Conservation (phyloP, 345 rosid species). For the Eucalyptus coolabah region DNA sequence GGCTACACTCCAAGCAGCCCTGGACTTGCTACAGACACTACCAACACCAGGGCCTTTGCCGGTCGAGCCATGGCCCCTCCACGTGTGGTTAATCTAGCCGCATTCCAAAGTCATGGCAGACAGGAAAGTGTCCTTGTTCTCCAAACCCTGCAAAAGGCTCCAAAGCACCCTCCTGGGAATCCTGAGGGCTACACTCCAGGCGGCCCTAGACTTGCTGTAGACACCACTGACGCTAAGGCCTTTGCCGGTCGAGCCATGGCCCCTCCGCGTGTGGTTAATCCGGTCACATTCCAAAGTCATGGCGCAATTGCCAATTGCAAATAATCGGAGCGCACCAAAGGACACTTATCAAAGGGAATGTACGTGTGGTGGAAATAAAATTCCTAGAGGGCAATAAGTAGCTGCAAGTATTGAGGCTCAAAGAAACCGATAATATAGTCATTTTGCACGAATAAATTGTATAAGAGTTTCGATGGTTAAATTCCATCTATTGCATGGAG, state of each 20-base stretch:
- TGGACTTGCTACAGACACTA: neutral
- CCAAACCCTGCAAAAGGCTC: neutral
- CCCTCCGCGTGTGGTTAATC: neutral
- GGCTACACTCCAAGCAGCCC: neutral
- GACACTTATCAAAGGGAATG: neutral
- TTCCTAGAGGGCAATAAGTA: neutral
- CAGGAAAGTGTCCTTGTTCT: neutral
- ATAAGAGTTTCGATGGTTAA: neutral
- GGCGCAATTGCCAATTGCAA: neutral
- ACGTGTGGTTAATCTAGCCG: no score
- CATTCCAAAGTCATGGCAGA: neutral
- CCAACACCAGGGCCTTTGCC: neutral
- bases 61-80: neutral
- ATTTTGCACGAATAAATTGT: neutral
- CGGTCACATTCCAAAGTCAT: neutral
- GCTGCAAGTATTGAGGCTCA: neutral
- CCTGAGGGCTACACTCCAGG: neutral
- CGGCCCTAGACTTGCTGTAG: neutral
- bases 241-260: neutral
- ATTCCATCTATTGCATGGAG: neutral
- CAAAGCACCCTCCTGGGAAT: neutral
- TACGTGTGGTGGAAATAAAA: neutral
- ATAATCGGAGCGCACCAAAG: neutral
- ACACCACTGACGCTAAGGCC: neutral
- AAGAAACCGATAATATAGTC: neutral